Percentiles rank a stretch among this genome's conserved stretches.
Evolutionary conservation across 2,329 filamentous ascomycete species (phyloP).

Genomic region (Aspergillus piperis): DNA sequence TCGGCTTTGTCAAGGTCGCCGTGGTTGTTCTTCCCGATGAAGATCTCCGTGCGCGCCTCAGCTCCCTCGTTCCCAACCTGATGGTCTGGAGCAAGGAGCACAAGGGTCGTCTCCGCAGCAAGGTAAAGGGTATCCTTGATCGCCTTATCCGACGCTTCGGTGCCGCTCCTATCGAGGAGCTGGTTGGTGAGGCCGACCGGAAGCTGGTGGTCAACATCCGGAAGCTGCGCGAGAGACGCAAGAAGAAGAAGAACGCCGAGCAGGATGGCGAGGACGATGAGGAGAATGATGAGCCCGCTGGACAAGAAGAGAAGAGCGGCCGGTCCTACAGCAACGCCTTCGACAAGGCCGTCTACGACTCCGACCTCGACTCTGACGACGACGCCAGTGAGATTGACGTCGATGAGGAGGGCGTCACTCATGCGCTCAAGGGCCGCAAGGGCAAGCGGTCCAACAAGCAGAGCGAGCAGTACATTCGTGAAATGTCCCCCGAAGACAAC

Average conservation of each 20-base stretch:
- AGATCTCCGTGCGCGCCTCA: constrained; percentile 75
- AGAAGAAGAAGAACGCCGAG: constrained; percentile 77
- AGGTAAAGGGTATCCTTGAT: constrained; percentile 97
- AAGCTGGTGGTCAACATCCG: constrained; percentile 94
- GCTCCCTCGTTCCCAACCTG: constrained; percentile 79
- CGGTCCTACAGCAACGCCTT: constrained; percentile 23
- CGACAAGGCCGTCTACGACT: constrained; percentile 63
- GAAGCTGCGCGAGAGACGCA: constrained; percentile 87
- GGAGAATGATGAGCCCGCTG: constrained; percentile 50
- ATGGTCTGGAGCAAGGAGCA: constrained; percentile 98
- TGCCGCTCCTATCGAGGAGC: constrained; percentile 73
- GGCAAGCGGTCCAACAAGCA: constrained; percentile 55
- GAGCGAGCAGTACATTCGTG: constrained; percentile 75
- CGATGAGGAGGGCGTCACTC: constrained; percentile 38
- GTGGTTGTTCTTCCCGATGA: constrained; percentile 80
- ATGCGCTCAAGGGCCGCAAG: constrained; percentile 47
- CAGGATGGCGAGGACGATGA: constrained; percentile 60
- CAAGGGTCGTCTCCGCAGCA: constrained; percentile 93
- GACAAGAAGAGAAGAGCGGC: constrained; percentile 19
- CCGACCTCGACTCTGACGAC: constrained; percentile 79
- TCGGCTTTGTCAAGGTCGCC: constrained; percentile 96
- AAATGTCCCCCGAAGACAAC: constrained; percentile 78
- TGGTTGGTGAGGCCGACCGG: constrained; percentile 80
- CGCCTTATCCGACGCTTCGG: constrained; percentile 91
- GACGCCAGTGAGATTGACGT: constrained; percentile 52